Percentiles rank a stretch among this genome's conserved stretches.
Conservation (phyloP, 495 filamentous ascomycete species). For the Hypoxylon crocopeplum region DNA sequence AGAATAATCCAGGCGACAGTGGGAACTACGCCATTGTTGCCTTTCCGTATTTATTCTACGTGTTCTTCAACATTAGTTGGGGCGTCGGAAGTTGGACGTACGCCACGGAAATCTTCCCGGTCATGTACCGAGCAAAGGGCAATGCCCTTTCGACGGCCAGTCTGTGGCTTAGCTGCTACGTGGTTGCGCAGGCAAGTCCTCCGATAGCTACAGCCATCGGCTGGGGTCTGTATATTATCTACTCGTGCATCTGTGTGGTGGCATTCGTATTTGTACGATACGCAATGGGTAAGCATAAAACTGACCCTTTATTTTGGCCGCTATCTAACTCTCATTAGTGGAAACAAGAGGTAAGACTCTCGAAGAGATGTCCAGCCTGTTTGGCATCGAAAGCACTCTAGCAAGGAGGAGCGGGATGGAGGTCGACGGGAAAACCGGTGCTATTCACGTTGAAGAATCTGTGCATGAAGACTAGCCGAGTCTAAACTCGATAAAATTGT, state of each 20-base stretch:
- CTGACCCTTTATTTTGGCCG: not conserved
- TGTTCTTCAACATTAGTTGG: constrained; percentile 43
- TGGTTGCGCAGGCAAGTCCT: constrained; percentile 34
- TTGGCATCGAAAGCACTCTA: constrained; percentile 23
- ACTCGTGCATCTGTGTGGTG: constrained; percentile 32
- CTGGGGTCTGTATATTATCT: constrained; percentile 38
- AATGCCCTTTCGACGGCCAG: constrained; percentile 30
- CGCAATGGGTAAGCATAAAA: constrained; percentile 20
- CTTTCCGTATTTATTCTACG: constrained; percentile 40
- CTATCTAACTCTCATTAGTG: constrained; percentile 10
- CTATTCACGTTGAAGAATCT: constrained; percentile 1
- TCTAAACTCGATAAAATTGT: not conserved
- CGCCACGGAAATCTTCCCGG: constrained; percentile 40
- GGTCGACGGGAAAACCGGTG: constrained; percentile 1
- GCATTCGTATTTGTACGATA: constrained; percentile 34
- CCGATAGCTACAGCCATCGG: constrained; percentile 25
- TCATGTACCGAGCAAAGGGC: constrained; percentile 29
- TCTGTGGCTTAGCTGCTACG: constrained; percentile 34
- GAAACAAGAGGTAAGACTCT: constrained; percentile 29
- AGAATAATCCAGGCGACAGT: constrained; percentile 15
- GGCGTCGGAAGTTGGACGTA: constrained; percentile 42
- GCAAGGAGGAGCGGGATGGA: constrained; percentile 19
- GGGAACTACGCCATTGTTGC: constrained; percentile 38
- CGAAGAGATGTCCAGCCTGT: constrained; percentile 31
- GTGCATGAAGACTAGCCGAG: not conserved